phyloP scores from a whole-genome alignment of 2,329 filamentous ascomycete genomes.

The Ceratocystis diversiconidia region DNA sequence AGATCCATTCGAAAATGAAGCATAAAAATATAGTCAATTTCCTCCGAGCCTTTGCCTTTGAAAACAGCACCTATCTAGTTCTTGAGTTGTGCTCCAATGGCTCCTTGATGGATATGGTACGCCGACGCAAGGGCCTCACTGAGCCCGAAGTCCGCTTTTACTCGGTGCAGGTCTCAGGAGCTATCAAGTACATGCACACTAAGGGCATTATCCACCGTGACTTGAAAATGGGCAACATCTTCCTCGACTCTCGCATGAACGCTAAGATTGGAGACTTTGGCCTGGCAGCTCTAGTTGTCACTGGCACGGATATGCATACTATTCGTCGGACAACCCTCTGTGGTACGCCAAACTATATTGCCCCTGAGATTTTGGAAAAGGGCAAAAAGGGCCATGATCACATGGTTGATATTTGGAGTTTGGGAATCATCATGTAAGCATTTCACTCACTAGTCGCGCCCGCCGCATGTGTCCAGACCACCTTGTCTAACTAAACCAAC shows the following conservation, averaged over 20 bases:
- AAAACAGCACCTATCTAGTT: conserved; percentile 81
- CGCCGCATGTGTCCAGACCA: neutral
- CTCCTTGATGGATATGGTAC: conserved; percentile 95
- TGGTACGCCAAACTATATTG: conserved; percentile 96
- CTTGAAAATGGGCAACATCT: conserved; percentile 96
- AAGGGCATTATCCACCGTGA: conserved; percentile 95
- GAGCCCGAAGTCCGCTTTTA: conserved; percentile 91
- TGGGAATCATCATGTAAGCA: conserved; percentile 88
- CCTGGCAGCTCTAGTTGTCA: conserved; percentile 77
- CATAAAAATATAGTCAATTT: conserved; percentile 96
- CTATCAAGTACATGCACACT: conserved; percentile 94
- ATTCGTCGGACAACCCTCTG: conserved; percentile 83
- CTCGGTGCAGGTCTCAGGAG: conserved; percentile 85
- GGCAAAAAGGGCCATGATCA: conserved; percentile 90
- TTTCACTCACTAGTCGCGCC: neutral
- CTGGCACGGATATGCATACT: conserved; percentile 75
- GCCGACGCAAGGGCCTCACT: conserved; percentile 75
- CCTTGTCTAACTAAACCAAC: conserved; percentile 13
- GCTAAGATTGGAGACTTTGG: conserved; percentile 97
- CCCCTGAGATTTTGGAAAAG: conserved; percentile 89
- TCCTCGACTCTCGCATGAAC: conserved; percentile 88
- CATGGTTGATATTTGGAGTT: conserved; percentile 95
- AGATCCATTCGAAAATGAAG: conserved; percentile 96
- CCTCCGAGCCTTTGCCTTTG: conserved; percentile 80
- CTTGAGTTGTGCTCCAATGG: conserved; percentile 91